These are phyloP conservation scores for Cercospora sp. DNA, from an alignment of 2,329 filamentous ascomycete genomes.

Conservation along the genomic window DNA sequence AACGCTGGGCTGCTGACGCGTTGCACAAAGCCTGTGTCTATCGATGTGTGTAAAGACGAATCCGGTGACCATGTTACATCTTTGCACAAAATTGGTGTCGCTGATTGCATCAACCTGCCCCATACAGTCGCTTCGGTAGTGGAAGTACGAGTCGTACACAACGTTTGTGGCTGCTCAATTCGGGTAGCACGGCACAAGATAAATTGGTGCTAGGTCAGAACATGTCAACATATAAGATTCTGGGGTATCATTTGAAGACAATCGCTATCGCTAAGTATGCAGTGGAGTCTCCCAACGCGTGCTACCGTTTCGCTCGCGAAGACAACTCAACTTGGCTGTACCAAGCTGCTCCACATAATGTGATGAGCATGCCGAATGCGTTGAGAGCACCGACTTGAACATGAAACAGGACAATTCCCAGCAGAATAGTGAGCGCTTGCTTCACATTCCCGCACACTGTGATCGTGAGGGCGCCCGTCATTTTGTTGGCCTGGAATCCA, in stretches of 20 bases:
- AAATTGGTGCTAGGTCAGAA: neutral
- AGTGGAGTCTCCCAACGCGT: neutral
- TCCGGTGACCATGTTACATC: neutral
- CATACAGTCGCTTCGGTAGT: neutral
- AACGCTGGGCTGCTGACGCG: neutral
- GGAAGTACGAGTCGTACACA: neutral
- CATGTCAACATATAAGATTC: neutral
- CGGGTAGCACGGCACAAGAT: neutral
- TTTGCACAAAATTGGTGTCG: neutral
- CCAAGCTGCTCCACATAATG: slow-evolving; percentile 57
- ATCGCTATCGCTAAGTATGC: neutral
- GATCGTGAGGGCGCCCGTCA: slow-evolving; percentile 41
- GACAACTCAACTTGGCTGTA: slow-evolving; percentile 60
- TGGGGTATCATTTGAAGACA: neutral
- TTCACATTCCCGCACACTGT: slow-evolving; percentile 43
- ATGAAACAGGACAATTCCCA: slow-evolving; percentile 41
- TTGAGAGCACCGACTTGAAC: slow-evolving; percentile 45
- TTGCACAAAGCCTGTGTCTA: neutral
- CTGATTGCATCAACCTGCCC: neutral
- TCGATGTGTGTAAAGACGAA: neutral
- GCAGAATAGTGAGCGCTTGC: slow-evolving; percentile 41
- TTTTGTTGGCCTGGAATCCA: slow-evolving; percentile 43
- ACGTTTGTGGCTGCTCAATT: neutral
- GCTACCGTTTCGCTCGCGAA: slow-evolving; percentile 14
- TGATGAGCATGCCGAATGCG: slow-evolving; percentile 56